phyloP scores from a whole-genome alignment of 2,329 filamentous ascomycete species.

The Metarhizium anisopliae region DNA sequence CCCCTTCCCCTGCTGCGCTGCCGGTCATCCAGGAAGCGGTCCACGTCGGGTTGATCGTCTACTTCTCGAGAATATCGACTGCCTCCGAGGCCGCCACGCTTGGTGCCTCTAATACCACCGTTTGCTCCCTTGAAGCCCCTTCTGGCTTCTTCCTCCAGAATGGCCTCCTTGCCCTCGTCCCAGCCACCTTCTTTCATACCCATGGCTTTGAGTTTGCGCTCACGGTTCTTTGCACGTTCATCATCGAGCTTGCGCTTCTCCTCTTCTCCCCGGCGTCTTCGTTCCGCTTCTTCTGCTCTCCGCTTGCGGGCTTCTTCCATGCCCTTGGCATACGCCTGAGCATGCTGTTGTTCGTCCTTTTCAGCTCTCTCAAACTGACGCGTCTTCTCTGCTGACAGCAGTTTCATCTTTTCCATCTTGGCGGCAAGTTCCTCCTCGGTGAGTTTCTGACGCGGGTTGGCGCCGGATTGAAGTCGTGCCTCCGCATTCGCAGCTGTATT shows the following conservation, averaged over 20 bases:
- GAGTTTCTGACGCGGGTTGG: constrained; percentile 51
- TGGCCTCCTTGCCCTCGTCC: constrained; percentile 48
- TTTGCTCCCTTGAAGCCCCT: constrained; percentile 33
- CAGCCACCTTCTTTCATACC: constrained; percentile 44
- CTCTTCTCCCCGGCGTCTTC: constrained; percentile 41
- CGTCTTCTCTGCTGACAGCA: constrained; percentile 48
- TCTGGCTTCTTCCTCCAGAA: constrained; percentile 30
- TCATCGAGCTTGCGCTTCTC: constrained; percentile 44
- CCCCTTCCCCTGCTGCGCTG: constrained; percentile 23
- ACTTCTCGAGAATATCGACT: constrained; percentile 33
- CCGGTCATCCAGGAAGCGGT: constrained; percentile 28
- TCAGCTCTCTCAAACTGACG: constrained; percentile 51
- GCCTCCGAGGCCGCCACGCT: constrained; percentile 26
- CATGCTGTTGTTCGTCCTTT: constrained; percentile 47
- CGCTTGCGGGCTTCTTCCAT: constrained; percentile 46
- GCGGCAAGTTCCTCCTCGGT: constrained; percentile 49
- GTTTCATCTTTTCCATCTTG: constrained; percentile 54
- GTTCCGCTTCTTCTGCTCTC: constrained; percentile 42
- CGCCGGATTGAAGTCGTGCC: constrained; percentile 42
- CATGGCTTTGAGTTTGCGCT: constrained; percentile 52
- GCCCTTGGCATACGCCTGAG: constrained; percentile 42
- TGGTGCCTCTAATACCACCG: constrained; percentile 30
- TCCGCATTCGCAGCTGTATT: constrained; percentile 27
- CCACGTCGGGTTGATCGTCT: constrained; percentile 25
- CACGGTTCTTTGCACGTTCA: constrained; percentile 50